Base-by-base conservation (phyloP, 2,329 filamentous ascomycete species). In the Aureobasidium leucospermi region DNA sequence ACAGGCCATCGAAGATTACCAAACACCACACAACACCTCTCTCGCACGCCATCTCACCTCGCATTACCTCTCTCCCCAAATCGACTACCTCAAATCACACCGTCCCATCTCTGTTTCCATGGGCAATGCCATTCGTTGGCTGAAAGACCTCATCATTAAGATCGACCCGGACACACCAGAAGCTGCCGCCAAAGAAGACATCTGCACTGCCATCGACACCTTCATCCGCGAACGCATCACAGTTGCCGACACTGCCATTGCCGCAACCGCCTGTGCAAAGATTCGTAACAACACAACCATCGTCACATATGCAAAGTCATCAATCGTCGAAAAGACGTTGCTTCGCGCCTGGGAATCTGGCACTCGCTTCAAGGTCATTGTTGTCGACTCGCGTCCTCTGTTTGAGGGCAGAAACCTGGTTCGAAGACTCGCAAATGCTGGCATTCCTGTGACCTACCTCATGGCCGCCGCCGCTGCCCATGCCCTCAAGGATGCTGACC, bases 51-150 rank as follows among this genome's bases (percentile, higher is more conserved):
- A 99, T 76, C 86, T 99, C 67, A 94, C 90, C 34, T 88, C 89
- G 10, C 90, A 97, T 73, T 86, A 90, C 64, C 85, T 99, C 61
- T 94, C 91, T 68, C 90, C 92, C 39, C 94, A 99, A 74, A 96
- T 99, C 69, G 91, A 95, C 65, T 96, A 95, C 70, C 82, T 99
- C 62, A 89, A 90, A 62, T 90, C 90, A 65, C 96, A 92, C 70
- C 86, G 94, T n/a, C 92, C 94, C 36, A 89, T 99, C 75, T 95
- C 90, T 65, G 94, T 96, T 74, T 90, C 90, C 63, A 96, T 97
- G 86, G 94, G 94, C 62, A 99, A 97, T 72, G 91, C 91, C 38
- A 96, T 99, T 70, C 85, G 94, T 58, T 93, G 91, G 81, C 81
- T 99, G 52, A 99, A 99, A 78, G 84, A 96, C 49, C 85, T 90